Conservation (phyloP, 176 grass and related monocot genomes). For the Rhynchospora pubera region DNA sequence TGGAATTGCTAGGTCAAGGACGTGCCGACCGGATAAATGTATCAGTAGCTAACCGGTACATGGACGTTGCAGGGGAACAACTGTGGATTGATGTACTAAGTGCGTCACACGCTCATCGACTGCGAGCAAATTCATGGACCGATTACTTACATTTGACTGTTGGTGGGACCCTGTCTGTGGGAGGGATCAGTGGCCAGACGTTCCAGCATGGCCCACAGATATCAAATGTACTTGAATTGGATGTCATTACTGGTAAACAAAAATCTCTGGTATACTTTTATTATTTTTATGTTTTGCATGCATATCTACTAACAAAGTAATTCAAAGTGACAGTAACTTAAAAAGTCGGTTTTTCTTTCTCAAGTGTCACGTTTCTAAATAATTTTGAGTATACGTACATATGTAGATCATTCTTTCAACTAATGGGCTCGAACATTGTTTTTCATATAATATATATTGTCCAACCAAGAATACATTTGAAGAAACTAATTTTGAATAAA, state of each 20-base stretch:
- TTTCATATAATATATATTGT: not conserved
- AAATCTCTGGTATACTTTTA: not conserved
- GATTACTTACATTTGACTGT: conserved; percentile 87
- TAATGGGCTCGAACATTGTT: not conserved
- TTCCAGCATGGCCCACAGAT: conserved; percentile 79
- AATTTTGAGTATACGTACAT: not conserved
- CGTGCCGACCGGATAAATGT: conserved; percentile 43
- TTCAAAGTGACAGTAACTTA: not conserved
- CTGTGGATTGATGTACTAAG: conserved; percentile 69
- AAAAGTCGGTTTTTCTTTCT: not conserved
- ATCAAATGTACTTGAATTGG: conserved; percentile 69
- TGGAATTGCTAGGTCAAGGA: conserved; percentile 38
- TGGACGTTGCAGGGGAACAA: conserved; percentile 90
- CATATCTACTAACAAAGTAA: not conserved
- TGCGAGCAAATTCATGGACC: conserved; percentile 68
- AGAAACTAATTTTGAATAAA: no score
- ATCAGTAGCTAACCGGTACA: conserved; percentile 34
- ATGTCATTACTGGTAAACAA: conserved; percentile 79
- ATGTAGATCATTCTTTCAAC: not conserved
- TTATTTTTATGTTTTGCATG: not conserved
- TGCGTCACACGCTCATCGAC: conserved; percentile 32
- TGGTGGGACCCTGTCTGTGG: conserved; percentile 87
- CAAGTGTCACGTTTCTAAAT: not conserved
- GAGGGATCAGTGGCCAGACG: conserved; percentile 73
- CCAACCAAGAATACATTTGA: not conserved